These are phyloP conservation scores for Yamadazyma diospyri DNA, from an alignment of 1,139 yeast genomes.

Conservation along the genomic window DNA sequence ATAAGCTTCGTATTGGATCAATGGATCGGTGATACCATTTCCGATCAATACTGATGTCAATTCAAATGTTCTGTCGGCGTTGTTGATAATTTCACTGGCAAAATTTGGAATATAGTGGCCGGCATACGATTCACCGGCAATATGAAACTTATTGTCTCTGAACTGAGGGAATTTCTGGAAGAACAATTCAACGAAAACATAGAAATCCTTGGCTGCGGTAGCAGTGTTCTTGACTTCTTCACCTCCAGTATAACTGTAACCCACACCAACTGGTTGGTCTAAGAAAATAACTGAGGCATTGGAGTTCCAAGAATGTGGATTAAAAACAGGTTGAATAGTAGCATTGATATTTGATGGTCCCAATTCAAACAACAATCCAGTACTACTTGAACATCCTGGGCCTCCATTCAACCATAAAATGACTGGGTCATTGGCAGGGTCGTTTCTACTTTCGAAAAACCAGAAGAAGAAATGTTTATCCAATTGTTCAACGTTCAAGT, in stretches of 20 bases:
- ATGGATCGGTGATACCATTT: constrained; percentile 78
- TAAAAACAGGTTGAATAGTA: constrained; percentile 65
- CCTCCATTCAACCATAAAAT: constrained; percentile 90
- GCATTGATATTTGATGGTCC: constrained; percentile 78
- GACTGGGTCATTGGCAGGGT: constrained; percentile 80
- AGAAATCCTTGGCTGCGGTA: constrained; percentile 79
- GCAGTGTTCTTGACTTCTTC: constrained; percentile 57
- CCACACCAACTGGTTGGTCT: constrained; percentile 94
- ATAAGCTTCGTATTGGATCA: constrained; percentile 64
- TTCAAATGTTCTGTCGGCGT: constrained; percentile 64
- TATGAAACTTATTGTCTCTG: constrained; percentile 59
- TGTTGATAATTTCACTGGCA: constrained; percentile 66
- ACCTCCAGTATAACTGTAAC: constrained; percentile 66
- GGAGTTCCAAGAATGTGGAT: constrained; percentile 83
- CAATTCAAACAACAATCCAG: constrained; percentile 88
- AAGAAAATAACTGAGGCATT: constrained; percentile 89
- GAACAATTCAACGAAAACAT: constrained; percentile 70
- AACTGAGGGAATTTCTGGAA: constrained; percentile 72
- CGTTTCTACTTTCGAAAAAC: constrained; percentile 89
- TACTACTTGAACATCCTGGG: constrained; percentile 86
- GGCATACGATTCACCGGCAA: constrained; percentile 86
- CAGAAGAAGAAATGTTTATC: constrained; percentile 82
- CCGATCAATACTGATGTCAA: constrained; percentile 74
- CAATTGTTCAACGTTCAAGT: constrained; percentile 50
- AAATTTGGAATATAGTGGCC: constrained; percentile 84